Evolutionary conservation across 495 filamentous ascomycete species (phyloP).

Genomic region (Penicillium soppii): DNA sequence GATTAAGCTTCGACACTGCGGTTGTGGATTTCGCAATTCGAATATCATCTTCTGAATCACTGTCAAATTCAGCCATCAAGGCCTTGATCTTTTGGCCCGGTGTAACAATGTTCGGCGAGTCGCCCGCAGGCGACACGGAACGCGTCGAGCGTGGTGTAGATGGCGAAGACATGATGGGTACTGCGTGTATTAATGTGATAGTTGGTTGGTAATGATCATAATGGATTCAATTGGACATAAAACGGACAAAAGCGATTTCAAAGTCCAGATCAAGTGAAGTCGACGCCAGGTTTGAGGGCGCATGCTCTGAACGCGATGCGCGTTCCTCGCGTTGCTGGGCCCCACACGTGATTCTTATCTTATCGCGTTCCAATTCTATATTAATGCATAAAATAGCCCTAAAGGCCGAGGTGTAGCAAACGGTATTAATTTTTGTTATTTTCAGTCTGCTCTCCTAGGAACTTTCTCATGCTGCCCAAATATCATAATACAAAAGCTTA

Average conservation of each 20-base stretch:
- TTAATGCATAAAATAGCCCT: background rate
- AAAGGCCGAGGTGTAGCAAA: too few relatives aligned
- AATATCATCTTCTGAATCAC: conserved; percentile 54
- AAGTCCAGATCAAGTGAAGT: conserved; percentile 4
- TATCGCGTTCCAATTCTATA: conserved; percentile 5
- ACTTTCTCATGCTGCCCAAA: conserved; percentile 15
- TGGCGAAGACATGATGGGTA: conserved; percentile 36
- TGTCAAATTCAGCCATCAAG: conserved; percentile 62
- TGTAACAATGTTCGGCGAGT: conserved; percentile 52
- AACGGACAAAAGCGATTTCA: background rate
- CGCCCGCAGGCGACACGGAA: conserved; percentile 31
- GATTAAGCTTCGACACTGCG: conserved; percentile 7
- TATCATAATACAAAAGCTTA: conserved; percentile 21
- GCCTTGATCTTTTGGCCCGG: conserved; percentile 70
- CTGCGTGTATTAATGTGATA: background rate
- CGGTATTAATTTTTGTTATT: too few relatives aligned
- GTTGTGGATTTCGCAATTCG: conserved; percentile 10
- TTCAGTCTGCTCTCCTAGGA: too few relatives aligned
- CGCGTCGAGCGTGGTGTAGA: conserved; percentile 47
- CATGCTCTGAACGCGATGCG: conserved; percentile 28
- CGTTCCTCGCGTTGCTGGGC: conserved; percentile 29
- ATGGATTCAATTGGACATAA: conserved; percentile 1
- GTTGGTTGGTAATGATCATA: conserved; percentile 3
- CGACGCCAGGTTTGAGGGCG: conserved; percentile 18
- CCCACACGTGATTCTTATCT: conserved; percentile 23